Base-by-base conservation (phyloP, 306 rosid species). In the Senna siamea region DNA sequence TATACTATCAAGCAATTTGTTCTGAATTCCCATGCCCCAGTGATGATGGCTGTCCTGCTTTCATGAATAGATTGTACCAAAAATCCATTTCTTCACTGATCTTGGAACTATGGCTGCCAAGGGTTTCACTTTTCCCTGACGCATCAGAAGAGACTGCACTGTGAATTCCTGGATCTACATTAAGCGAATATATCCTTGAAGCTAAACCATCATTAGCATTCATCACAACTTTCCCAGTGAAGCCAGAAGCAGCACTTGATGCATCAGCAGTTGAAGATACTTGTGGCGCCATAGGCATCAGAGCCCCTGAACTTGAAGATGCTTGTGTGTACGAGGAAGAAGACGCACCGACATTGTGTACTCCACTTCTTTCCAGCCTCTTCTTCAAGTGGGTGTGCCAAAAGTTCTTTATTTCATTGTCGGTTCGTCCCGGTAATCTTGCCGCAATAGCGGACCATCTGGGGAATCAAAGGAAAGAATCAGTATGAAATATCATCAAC, bases 301-400 rank as follows among this genome's bases (percentile, higher is more conserved):
- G n/a, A n/a, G n/a, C n/a, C n/a, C 23, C 50, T 47, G 54, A 41
- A 48, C 69, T 55, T 2, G 64, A 67, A 67, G 69, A 47, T 37
- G 61, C 38, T 19, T 51, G 78, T 56, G 40, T 18, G 41, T 54
- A 64, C 0, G 73, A 66, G 4, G 76, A 37, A 5, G 40, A 37
- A 0, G 40, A 46, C 34, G 15, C 40, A 61, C 52, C 44, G 3
- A 0, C 78, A 58, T 58, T 70, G 18, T 57, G 47, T 67, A 64
- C 75, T 65, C 32, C 35, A 72, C 43, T 18, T 61, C 59, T 73
- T 19, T 73, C 64, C 3, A 71, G 78, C 78, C 82, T 85, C 78
- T 94, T 94, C 93, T 94, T 94, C 89, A 94, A 80, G 80, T 92
- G 89, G 66, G 98, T 92, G 47, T 92, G 95, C 99, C 99, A 94